A percentile compares a stretch with the other conserved stretches of the same genome.
Evolutionary conservation across 2,329 filamentous ascomycete genomes (phyloP).

Genomic region (Alternaria sp.): DNA sequence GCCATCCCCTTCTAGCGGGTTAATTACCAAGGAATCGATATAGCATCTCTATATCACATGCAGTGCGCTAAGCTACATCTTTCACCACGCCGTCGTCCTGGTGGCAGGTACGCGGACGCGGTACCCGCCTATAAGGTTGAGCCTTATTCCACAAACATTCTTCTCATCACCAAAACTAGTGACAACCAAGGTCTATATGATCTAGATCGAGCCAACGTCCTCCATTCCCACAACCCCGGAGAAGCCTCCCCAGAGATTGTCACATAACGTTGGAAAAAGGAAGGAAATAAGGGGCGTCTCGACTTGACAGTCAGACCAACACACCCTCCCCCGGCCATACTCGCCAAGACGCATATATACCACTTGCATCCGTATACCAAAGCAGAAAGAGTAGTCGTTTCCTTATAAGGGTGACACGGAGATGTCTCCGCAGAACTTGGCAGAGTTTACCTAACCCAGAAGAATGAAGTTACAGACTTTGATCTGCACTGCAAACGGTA

Average conservation of each 20-base stretch:
- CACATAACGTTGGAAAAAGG: background rate
- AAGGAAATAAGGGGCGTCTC: background rate
- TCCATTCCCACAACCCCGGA: background rate
- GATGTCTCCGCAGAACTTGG: background rate
- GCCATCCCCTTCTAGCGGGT: background rate
- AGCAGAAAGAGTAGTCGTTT: background rate
- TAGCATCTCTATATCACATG: background rate
- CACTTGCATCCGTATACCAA: background rate
- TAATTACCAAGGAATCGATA: background rate
- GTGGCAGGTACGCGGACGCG: background rate
- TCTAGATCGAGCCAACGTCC: background rate
- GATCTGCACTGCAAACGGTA: conserved; percentile 1
- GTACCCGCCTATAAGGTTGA: background rate
- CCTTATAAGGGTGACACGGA: background rate
- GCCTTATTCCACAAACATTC: background rate
- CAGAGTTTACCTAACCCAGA: background rate
- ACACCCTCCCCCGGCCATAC: background rate
- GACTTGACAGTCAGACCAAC: background rate
- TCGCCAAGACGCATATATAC: background rate
- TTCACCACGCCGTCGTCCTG: background rate
- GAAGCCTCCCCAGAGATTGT: background rate
- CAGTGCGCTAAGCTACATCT: background rate
- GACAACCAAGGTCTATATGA: background rate
- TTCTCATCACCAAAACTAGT: background rate
- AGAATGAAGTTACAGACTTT: background rate